These are phyloP conservation scores for Neonectria sp. DNA, from an alignment of 2,329 filamentous ascomycete species.

Conservation along the genomic window DNA sequence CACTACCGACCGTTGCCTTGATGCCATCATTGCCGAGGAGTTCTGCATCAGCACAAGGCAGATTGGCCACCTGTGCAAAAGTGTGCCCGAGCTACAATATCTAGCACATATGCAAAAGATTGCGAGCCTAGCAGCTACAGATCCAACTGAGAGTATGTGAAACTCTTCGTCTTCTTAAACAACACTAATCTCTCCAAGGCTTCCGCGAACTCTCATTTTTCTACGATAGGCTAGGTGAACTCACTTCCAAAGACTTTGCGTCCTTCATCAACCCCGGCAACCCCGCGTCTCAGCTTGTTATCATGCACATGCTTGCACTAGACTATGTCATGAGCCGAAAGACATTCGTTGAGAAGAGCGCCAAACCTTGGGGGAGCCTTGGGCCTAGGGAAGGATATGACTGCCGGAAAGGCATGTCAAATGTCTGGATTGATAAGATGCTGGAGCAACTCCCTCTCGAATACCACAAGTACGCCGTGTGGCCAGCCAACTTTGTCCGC, in stretches of 20 bases:
- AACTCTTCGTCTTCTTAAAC: background rate
- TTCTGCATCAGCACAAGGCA: constrained; percentile 49
- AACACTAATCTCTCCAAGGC: constrained; percentile 38
- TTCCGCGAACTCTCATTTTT: constrained; percentile 46
- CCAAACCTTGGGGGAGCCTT: background rate
- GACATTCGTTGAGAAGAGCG: constrained; percentile 24
- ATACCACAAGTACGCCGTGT: constrained; percentile 52
- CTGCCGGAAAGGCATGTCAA: constrained; percentile 47
- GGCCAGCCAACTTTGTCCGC: constrained; percentile 48
- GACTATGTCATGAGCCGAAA: constrained; percentile 50
- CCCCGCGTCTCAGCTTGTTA: constrained; percentile 52
- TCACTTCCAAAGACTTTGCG: constrained; percentile 50
- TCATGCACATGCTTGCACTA: constrained; percentile 55
- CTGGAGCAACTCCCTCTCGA: constrained; percentile 49
- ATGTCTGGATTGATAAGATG: constrained; percentile 58
- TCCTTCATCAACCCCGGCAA: constrained; percentile 51
- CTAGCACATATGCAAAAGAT: constrained; percentile 51
- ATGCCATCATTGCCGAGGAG: constrained; percentile 39
- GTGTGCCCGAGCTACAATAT: constrained; percentile 50
- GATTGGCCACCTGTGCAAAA: constrained; percentile 51
- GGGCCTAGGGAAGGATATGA: constrained; percentile 33
- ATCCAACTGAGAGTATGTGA: constrained; percentile 50
- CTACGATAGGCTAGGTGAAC: constrained; percentile 48
- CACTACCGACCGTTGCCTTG: constrained; percentile 29
- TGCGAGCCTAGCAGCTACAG: constrained; percentile 42